Percentiles rank a stretch among this genome's conserved stretches.
Evolutionary conservation across 78 protist genomes (phyloP).

Genomic region (Dictyostelium capitatum): DNA sequence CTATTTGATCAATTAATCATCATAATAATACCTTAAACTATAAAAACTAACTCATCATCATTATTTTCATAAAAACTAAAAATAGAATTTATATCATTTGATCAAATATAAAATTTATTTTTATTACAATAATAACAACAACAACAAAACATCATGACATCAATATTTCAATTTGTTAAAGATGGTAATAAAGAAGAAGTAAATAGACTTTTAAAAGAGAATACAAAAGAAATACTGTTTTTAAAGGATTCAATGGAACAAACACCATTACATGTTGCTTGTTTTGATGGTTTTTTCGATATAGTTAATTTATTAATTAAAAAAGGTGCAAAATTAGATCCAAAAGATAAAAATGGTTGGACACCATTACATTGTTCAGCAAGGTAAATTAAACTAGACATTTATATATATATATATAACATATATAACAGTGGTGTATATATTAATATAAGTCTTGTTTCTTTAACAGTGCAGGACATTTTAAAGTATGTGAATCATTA

Average conservation of each 20-base stretch:
- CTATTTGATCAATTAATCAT: no score
- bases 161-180: conserved; percentile 60
- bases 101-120: no score
- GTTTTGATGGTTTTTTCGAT: conserved; percentile 51
- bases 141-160: conserved; percentile 33
- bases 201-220: conserved; percentile 33
- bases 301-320: conserved; percentile 30
- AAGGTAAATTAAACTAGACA: conserved; percentile 9
- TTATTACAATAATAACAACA: neutral
- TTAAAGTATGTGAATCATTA: conserved; percentile 47
- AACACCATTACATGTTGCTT: conserved; percentile 76
- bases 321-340: conserved; percentile 64
- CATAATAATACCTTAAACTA: no score
- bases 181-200: conserved; percentile 65
- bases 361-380: conserved; percentile 70
- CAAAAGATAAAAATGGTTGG: conserved; percentile 63
- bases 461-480: conserved; percentile 41
- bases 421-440: neutral
- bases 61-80: no score
- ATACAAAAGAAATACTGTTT: conserved; percentile 48
- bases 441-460: no score
- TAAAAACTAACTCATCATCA: no score
- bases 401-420: neutral
- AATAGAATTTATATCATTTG: no score
- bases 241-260: conserved; percentile 56